Percentiles rank a stretch among this genome's conserved stretches.
Conservation (phyloP, 1,139 yeast species). For the Eremothecium gossypii region DNA sequence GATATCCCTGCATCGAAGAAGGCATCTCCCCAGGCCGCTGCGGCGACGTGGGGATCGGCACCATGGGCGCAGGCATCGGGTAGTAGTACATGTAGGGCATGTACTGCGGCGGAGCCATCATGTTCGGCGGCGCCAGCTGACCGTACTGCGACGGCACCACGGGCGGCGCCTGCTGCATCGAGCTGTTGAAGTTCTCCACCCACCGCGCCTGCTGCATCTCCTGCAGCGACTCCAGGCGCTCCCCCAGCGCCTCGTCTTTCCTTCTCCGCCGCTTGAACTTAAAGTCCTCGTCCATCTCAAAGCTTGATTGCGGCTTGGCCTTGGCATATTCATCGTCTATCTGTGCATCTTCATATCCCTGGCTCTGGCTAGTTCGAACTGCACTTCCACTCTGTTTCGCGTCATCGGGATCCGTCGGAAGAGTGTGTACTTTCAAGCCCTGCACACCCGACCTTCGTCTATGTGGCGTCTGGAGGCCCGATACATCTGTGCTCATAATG, state of each 20-base stretch:
- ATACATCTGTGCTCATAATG: slow-evolving; percentile 7
- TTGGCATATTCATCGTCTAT: slow-evolving; percentile 6
- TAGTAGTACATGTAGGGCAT: slow-evolving; percentile 20
- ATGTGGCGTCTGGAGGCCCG: slow-evolving; percentile 5
- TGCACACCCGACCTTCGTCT: slow-evolving; percentile 4
- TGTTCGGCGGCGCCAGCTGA: slow-evolving; percentile 1
- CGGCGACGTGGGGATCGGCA: slow-evolving; percentile 21
- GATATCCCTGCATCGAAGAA: slow-evolving; percentile 13
- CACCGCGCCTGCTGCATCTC: slow-evolving; percentile 24
- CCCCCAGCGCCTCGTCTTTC: slow-evolving; percentile 23
- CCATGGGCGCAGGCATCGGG: slow-evolving; percentile 18
- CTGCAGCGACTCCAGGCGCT: slow-evolving; percentile 24
- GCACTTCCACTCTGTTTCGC: neutral
- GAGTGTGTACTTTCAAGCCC: slow-evolving; percentile 10
- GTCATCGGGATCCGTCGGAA: slow-evolving; percentile 7
- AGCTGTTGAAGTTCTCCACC: slow-evolving; percentile 29
- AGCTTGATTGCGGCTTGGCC: slow-evolving; percentile 7
- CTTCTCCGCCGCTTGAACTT: slow-evolving; percentile 26
- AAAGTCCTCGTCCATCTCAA: slow-evolving; percentile 26
- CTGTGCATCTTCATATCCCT: slow-evolving; percentile 2
- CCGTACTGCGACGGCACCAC: slow-evolving; percentile 4
- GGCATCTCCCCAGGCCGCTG: slow-evolving; percentile 11
- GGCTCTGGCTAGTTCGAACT: slow-evolving; percentile 1
- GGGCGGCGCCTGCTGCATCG: slow-evolving; percentile 10
- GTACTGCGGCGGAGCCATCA: slow-evolving; percentile 10